Conservation (phyloP, 2,329 filamentous ascomycete species). For the Ophiosphaerella korrae region DNA sequence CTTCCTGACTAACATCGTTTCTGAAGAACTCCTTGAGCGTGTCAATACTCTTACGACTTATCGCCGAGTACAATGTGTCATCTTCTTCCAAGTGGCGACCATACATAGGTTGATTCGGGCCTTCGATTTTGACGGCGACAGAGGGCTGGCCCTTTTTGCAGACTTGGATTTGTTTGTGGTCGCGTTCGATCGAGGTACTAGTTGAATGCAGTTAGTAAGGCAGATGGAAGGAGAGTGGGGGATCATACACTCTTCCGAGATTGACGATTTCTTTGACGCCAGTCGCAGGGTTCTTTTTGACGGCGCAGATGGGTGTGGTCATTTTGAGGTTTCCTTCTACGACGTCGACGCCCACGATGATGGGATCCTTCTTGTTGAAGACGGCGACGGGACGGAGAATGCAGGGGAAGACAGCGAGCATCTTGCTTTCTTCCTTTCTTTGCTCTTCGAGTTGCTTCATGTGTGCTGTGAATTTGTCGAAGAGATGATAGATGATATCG, state of each 20-base stretch:
- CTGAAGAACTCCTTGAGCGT: slow-evolving; percentile 96
- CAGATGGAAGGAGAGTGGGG: background rate
- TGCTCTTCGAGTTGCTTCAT: slow-evolving; percentile 85
- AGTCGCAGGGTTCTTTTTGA: slow-evolving; percentile 80
- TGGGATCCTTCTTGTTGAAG: slow-evolving; percentile 97
- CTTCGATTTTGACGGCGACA: slow-evolving; percentile 97
- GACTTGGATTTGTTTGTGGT: slow-evolving; percentile 90
- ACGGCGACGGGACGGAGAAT: slow-evolving; percentile 87
- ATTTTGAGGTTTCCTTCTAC: slow-evolving; percentile 84
- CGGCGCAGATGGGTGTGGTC: slow-evolving; percentile 86
- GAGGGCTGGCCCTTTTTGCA: slow-evolving; percentile 98
- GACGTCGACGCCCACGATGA: slow-evolving; percentile 94
- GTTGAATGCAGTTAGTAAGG: slow-evolving; percentile 18
- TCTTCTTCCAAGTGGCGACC: slow-evolving; percentile 93
- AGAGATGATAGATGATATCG: slow-evolving; percentile 98
- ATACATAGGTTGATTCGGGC: slow-evolving; percentile 87
- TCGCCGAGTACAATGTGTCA: slow-evolving; percentile 84
- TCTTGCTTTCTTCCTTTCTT: slow-evolving; percentile 95
- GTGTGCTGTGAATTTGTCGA: slow-evolving; percentile 94
- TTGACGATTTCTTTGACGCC: slow-evolving; percentile 81
- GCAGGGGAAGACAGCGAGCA: slow-evolving; percentile 95
- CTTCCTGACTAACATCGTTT: slow-evolving; percentile 83
- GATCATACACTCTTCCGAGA: slow-evolving; percentile 88
- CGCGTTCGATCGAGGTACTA: slow-evolving; percentile 94
- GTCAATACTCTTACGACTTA: slow-evolving; percentile 88